Evolutionary conservation across 106 monocot species (phyloP), one percentile per base, ranked within the genome.

Genomic region (Dioscorea alata): DNA sequence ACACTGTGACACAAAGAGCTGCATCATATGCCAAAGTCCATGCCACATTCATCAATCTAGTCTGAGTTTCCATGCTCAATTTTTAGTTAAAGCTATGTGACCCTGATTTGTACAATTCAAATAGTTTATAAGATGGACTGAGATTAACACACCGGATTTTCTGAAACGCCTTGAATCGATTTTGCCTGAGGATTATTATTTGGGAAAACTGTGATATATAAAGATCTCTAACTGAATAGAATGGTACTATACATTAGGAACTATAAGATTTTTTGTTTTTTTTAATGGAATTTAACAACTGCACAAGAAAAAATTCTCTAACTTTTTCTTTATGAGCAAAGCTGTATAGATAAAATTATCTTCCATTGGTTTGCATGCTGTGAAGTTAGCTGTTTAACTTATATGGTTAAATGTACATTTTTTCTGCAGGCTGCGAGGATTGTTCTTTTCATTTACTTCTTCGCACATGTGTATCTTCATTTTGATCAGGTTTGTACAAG

Each of bases 381-480:
- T 32, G 18, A 17, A 12, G 42, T 1, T 66, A 20, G 8, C 48
- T 6, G 4, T 17, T 7, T 8, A 32, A 13, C 49, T 48, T 13
- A 58, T 14, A 22, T 22, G 48, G 21, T 15, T 60, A 53, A 57
- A 9, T 4, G 50, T 20, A 8, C 18, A 13, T 15, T 14, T 10
- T 19, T 69, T 57, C 42, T 79, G 13, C 77, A 90, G 89, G 61
- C 65, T 67, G 82, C 82, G 21, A 81, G 89, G 74, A 77, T 89
- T 51, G 31, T 85, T 70, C 53, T 85, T 42, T 85, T 89, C 72
- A 64, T 78, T 34, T 85, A 83, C 64, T 72, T 89, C 51, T 89
- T 77, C 67, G 68, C 22, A 8, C 85, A 89, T 60, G 79, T 89
- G 63, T 89, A 82, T 69, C 60, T 24, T 25, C 85, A 89, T 72